phyloP scores from a whole-genome alignment of 768 basidiomycete genomes.

The Rhodotorula babjevae region DNA sequence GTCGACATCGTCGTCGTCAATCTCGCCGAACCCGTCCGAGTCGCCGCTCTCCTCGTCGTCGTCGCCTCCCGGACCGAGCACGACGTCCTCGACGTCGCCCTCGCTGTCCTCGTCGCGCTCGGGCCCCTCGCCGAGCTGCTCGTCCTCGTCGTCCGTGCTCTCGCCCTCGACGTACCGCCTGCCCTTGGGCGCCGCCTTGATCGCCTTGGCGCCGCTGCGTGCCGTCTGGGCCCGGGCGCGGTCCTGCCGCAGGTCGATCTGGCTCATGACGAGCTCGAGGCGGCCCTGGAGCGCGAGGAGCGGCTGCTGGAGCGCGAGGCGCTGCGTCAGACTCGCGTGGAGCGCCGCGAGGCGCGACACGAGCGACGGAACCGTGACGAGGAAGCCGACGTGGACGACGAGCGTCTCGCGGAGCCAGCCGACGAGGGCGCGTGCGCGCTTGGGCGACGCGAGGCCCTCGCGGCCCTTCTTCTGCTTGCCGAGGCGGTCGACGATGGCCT shows the following conservation, averaged over 20 bases:
- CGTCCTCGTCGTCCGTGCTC: slow-evolving; percentile 60
- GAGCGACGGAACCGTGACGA: slow-evolving; percentile 96
- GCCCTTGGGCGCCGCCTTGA: slow-evolving; percentile 36
- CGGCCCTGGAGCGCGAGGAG: slow-evolving; percentile 80
- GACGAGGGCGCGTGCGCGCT: slow-evolving; percentile 69
- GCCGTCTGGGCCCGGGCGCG: slow-evolving; percentile 43
- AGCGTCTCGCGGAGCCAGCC: slow-evolving; percentile 78
- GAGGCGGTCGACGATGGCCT: slow-evolving; percentile 81
- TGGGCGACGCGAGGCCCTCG: slow-evolving; percentile 57
- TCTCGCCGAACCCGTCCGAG: slow-evolving; percentile 29
- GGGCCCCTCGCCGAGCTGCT: slow-evolving; percentile 52
- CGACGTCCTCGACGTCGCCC: slow-evolving; percentile 61
- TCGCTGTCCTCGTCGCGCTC: slow-evolving; percentile 65
- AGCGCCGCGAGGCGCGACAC: slow-evolving; percentile 79
- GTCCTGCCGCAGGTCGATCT: slow-evolving; percentile 76
- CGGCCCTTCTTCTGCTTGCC: slow-evolving; percentile 60
- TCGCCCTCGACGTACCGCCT: slow-evolving; percentile 70
- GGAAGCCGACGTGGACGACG: slow-evolving; percentile 76
- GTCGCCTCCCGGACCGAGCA: slow-evolving; percentile 51
- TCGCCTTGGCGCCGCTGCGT: slow-evolving; percentile 1
- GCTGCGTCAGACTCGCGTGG: slow-evolving; percentile 71
- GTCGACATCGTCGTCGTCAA: slow-evolving; percentile 39
- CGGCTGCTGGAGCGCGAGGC: slow-evolving; percentile 75
- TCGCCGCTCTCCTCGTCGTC: slow-evolving; percentile 38
- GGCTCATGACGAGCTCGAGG: slow-evolving; percentile 86